Percentiles rank a stretch among this genome's conserved stretches.
These are phyloP conservation scores for Ophiocordyceps camponoti-leonardi DNA, from an alignment of 2,329 filamentous ascomycete genomes.

Conservation along the genomic window DNA sequence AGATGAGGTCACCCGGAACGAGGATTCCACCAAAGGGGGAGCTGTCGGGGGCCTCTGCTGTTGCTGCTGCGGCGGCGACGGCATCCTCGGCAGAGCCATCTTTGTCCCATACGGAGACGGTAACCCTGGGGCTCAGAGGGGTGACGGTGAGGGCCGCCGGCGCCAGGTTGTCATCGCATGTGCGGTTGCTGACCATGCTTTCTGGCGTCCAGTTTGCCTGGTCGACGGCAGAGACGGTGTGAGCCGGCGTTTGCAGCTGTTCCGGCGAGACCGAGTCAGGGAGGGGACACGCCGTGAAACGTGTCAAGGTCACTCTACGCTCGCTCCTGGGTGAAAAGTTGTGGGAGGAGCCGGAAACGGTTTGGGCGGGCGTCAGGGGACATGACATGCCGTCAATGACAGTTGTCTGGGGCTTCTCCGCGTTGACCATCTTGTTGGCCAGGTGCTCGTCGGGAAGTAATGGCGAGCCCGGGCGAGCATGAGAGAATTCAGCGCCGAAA, in stretches of 20 bases:
- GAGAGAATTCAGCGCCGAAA: slow-evolving; percentile 30
- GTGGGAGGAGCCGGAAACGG: slow-evolving; percentile 23
- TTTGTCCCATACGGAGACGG: slow-evolving; percentile 37
- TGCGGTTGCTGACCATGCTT: slow-evolving; percentile 28
- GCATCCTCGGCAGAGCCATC: slow-evolving; percentile 12
- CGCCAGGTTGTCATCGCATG: slow-evolving; percentile 30
- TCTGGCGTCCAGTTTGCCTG: slow-evolving; percentile 28
- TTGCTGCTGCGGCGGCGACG: background rate
- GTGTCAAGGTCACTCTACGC: slow-evolving; percentile 10
- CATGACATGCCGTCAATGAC: slow-evolving; percentile 13
- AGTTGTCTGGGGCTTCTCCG: background rate
- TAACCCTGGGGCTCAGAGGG: slow-evolving; percentile 34
- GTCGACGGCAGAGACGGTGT: slow-evolving; percentile 12
- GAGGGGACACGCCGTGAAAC: slow-evolving; percentile 8
- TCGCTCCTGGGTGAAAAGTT: slow-evolving; percentile 23
- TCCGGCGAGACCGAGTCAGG: slow-evolving; percentile 23
- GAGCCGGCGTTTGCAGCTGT: slow-evolving; percentile 22
- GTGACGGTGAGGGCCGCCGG: slow-evolving; percentile 23
- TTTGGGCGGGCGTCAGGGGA: slow-evolving; percentile 35
- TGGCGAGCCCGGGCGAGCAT: slow-evolving; percentile 21
- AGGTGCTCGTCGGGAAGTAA: slow-evolving; percentile 24
- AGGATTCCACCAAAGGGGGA: slow-evolving; percentile 10
- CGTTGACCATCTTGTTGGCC: background rate
- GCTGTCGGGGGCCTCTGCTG: background rate
- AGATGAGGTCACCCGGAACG: slow-evolving; percentile 22